Evolutionary conservation across 2,329 filamentous ascomycete genomes (phyloP).

Genomic region (Fusarium kyushuense): DNA sequence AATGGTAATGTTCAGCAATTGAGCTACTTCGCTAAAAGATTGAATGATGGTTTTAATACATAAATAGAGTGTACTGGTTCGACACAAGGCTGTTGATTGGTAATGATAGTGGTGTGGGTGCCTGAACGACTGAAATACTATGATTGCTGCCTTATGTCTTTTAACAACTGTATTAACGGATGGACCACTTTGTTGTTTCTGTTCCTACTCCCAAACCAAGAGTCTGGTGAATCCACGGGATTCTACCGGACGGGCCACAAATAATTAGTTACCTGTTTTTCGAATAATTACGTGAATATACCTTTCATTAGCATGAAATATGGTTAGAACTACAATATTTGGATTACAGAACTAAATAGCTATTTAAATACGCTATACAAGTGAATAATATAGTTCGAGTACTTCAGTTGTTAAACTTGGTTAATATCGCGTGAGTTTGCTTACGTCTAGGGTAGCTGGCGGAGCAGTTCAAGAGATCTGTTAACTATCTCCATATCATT

Average conservation of each 20-base stretch:
- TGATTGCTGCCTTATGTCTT: neutral
- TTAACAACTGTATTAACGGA: neutral
- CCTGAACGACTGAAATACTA: constrained; percentile 14
- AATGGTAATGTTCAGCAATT: constrained; percentile 9
- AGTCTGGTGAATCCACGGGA: fast-evolving
- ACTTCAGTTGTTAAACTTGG: too few species aligned
- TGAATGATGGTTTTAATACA: constrained; percentile 12
- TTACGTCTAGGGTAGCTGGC: neutral
- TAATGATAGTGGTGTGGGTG: constrained; percentile 7
- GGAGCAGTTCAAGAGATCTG: neutral
- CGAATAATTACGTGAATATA: too few species aligned
- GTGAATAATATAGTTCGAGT: too few species aligned
- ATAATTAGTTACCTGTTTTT: neutral
- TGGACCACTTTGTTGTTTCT: neutral
- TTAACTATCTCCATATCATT: neutral
- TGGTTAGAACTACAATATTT: neutral
- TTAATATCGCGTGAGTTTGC: neutral
- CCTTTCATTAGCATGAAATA: neutral
- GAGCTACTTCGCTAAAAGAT: constrained; percentile 42
- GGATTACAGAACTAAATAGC: neutral
- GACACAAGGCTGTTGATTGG: constrained; percentile 1
- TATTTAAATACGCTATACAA: neutral
- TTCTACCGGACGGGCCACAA: too few species aligned
- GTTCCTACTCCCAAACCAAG: neutral
- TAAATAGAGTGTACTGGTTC: neutral